Evolutionary conservation across 2,329 filamentous ascomycete species (phyloP).

Genomic region (Colletotrichum viniferum): DNA sequence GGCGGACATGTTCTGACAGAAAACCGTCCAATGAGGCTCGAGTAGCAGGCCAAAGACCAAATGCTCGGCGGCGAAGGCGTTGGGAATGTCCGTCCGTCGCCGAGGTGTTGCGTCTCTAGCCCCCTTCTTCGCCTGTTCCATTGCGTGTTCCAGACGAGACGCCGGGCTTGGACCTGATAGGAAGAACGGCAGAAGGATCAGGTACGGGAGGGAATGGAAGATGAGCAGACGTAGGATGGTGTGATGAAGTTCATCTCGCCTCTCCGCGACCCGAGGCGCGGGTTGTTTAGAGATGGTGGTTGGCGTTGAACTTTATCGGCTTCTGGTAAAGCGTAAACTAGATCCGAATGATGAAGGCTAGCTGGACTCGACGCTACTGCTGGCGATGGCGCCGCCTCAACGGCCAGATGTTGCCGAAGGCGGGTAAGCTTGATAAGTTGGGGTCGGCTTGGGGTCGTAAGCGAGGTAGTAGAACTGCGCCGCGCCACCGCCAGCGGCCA

Average conservation of each 20-base stretch:
- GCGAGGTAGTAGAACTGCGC: not conserved
- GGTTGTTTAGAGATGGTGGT: not conserved
- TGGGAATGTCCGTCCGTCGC: not conserved
- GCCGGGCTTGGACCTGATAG: not conserved
- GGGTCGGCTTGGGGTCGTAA: not conserved
- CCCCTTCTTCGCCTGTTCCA: slow-evolving; percentile 1
- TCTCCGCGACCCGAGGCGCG: not conserved
- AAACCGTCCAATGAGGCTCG: not conserved
- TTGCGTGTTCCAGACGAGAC: not conserved
- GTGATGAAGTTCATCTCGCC: not conserved
- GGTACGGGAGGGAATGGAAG: not conserved
- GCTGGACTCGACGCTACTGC: not conserved
- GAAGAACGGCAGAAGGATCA: not conserved
- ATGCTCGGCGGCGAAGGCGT: not conserved
- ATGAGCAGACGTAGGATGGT: not conserved
- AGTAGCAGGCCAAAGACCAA: not conserved
- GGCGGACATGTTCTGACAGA: slow-evolving; percentile 10
- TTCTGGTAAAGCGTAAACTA: not conserved
- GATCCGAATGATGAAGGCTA: not conserved
- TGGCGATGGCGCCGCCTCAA: not conserved
- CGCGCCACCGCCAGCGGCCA: not conserved
- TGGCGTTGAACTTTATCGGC: not conserved
- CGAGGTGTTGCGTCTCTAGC: not conserved
- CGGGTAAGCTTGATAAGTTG: not conserved
- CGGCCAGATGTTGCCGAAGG: not conserved